Evolutionary conservation across 768 basidiomycete genomes (phyloP), one percentile per base, ranked within the genome.

Genomic region (Boletus barrowsii): DNA sequence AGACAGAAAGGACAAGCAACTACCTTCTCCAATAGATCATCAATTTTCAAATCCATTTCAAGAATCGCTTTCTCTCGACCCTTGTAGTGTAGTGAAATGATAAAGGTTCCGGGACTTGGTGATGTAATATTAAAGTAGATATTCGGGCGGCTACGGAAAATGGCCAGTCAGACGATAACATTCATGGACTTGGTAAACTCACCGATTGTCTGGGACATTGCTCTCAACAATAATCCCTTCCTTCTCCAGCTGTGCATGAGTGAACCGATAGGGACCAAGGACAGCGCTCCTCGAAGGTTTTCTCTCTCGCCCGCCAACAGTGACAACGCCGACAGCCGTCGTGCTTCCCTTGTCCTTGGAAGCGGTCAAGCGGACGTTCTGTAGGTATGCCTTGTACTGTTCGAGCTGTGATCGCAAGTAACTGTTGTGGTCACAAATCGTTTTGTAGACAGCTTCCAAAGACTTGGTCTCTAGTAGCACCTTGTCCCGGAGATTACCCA

Each of bases 41-140:
- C 96, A 63, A 98, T 97, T 77, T 98, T 98, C 50, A 98, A 82
- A 74, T 97, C 94, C 97, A 98, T 98, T 80, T 99, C 97, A 36
- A 98, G 82, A 63, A 99, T 98, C 17, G 97, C 96, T 76, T 98
- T 98, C 67, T 99, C 97, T 18, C 97, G 84, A 40, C 97, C 97
- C 73, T 97, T 98, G 77, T 98, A 99, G 72, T 98, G 96, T 49
- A 99, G 78, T 4, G 96, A 97, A 60, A 99, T 99, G 70, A 99
- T 95, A 73, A 98, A 99, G 10, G 97, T 97, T 44, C 97, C 97
- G 0, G 97, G 96, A 9, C 93, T 91, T 2, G 97, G 97, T 33
- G 95, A 98, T 26, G 91, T 95, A 70, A 99, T 94, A 67, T 95
- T 98, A 83, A 98, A 98, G 76, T 95, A 98, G 62, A 98, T 98